phyloP scores from a whole-genome alignment of 176 grass and related monocot species.

The Avena sativa region DNA sequence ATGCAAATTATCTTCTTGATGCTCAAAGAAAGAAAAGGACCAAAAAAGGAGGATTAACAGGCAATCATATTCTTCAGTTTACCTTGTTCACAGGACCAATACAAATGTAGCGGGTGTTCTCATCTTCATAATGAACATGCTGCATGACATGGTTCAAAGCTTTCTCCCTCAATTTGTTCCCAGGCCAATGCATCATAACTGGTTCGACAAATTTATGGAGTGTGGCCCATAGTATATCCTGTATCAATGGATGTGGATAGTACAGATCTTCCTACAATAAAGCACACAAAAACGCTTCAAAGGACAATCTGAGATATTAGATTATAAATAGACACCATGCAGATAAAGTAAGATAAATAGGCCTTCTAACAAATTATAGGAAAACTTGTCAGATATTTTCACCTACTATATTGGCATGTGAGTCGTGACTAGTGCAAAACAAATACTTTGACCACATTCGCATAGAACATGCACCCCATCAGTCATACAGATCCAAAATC shows the following conservation, averaged over 20 bases:
- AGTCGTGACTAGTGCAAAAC: neutral
- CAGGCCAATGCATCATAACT: slow-evolving; percentile 83
- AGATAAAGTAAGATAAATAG: slow-evolving; percentile 18
- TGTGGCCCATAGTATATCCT: slow-evolving; percentile 91
- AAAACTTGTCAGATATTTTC: slow-evolving; percentile 15
- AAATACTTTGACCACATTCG: neutral
- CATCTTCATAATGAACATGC: slow-evolving; percentile 99
- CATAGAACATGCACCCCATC: neutral
- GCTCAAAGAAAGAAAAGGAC: slow-evolving; percentile 12
- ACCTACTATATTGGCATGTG: neutral
- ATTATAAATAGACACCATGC: slow-evolving; percentile 19
- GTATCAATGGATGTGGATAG: slow-evolving; percentile 88
- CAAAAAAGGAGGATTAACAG: neutral
- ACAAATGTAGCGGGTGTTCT: slow-evolving; percentile 93
- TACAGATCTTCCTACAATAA: slow-evolving; percentile 93
- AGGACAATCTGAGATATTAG: neutral
- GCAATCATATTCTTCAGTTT: slow-evolving; percentile 41
- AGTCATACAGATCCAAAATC: neutral
- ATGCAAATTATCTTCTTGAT: slow-evolving; percentile 14
- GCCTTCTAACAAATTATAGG: neutral
- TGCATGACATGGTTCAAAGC: slow-evolving; percentile 74
- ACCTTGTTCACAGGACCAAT: slow-evolving; percentile 99
- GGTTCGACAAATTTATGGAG: slow-evolving; percentile 97
- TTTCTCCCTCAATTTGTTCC: slow-evolving; percentile 81
- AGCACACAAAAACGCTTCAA: slow-evolving; percentile 33